phyloP scores from a whole-genome alignment of 768 basidiomycete genomes.

The Dictyophora rubrovolvata region DNA sequence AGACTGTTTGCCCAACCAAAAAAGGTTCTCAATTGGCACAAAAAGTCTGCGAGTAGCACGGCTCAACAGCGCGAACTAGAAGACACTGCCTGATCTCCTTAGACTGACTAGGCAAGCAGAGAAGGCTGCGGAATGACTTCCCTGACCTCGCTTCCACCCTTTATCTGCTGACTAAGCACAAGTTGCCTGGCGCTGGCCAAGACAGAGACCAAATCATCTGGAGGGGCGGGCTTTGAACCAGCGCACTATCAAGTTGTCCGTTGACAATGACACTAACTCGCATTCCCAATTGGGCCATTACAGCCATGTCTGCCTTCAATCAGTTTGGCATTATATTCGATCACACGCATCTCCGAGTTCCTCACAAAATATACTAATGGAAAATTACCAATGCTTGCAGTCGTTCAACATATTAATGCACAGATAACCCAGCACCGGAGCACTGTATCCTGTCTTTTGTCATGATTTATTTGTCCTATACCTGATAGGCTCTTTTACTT shows the following conservation, averaged over 20 bases:
- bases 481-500: too few relatives aligned
- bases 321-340: too few relatives aligned
- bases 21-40: background rate
- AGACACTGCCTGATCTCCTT: constrained; percentile 14
- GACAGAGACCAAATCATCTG: constrained; percentile 13
- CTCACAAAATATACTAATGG: too few relatives aligned
- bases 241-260: constrained; percentile 11
- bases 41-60: constrained; percentile 14
- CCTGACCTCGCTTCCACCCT: constrained; percentile 11
- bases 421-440: too few relatives aligned
- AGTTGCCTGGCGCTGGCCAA: constrained; percentile 10
- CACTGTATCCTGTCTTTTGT: too few relatives aligned
- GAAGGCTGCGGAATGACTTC: constrained; percentile 15
- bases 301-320: background rate
- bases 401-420: too few relatives aligned
- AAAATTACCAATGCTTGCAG: too few relatives aligned
- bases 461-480: too few relatives aligned
- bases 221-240: constrained; percentile 15
- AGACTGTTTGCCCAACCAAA: too few relatives aligned
- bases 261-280: constrained; percentile 9
- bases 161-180: constrained; percentile 10
- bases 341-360: too few relatives aligned
- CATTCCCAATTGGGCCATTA: constrained; percentile 12
- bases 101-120: constrained; percentile 12
- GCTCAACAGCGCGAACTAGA: constrained; percentile 12